Base-by-base conservation (phyloP, 345 rosid genomes). In the Raphanus raphanistrum region DNA sequence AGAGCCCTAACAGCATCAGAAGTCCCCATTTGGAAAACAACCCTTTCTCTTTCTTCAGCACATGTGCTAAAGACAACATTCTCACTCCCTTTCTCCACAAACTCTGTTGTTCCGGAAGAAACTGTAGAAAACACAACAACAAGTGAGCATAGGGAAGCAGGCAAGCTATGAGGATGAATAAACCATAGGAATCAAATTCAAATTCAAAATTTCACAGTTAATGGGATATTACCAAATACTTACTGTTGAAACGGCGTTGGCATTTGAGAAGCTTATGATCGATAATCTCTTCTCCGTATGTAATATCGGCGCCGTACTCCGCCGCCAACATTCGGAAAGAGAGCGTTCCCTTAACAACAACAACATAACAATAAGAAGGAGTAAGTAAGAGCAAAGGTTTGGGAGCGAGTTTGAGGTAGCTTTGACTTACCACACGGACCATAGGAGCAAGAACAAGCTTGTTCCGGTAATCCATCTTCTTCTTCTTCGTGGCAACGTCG, bases 361-460 rank as follows among this genome's bases (percentile, higher is more conserved):
- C 55, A 62, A 31, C 55, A 36, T 31, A 57, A 5, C n/a, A 6
- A 50, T 45, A 45, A 45, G 60, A 28, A 27, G 12, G 12, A 68
- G 63, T n/a, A 55, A 55, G 35, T 1, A 35, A 55, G 12, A 54
- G 66, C 33, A 31, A 27, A 66, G 21, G 3, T 33, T n/a, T 11
- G 12, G 6, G 13, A 72, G 35, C 21, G 11, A 25, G 25, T 58
- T 15, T 57, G 9, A 45, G 4, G 9, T 12, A 4, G 48, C 13
- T 17, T 11, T 68, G n/a, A 87, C 96, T 86, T 78, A 93, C 98
- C 71, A 92, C 90, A 72, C 98, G 91, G 83, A 94, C 98, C 96
- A 94, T 94, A 72, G 98, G 98, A 86, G 97, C 98, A 5, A 94
- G 97, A 6, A 94, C 87, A 2, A 87, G 88, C 90, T 90, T 94